Conservation (phyloP, 192 early-diverging fungal species). For the Gaertneriomyces semiglobifer region DNA sequence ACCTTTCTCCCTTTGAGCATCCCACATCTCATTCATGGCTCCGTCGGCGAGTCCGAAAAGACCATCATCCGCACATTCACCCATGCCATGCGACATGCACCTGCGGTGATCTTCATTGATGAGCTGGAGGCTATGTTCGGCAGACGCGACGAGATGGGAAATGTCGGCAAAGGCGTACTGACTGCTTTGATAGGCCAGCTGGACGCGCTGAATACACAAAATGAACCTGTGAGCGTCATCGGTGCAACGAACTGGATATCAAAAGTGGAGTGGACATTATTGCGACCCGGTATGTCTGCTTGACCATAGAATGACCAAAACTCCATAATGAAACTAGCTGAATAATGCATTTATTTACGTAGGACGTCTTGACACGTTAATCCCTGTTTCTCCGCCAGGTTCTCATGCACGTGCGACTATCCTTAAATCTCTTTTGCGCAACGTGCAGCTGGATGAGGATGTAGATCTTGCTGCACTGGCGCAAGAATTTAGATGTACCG, state of each 20-base stretch:
- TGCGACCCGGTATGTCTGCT: constrained; percentile 62
- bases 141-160: constrained; percentile 60
- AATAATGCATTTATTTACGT: neutral
- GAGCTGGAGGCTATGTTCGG: constrained; percentile 91
- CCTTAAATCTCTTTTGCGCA: constrained; percentile 47
- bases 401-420: constrained; percentile 60
- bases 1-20: constrained; percentile 79
- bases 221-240: constrained; percentile 67
- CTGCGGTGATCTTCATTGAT: constrained; percentile 88
- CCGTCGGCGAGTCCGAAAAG: constrained; percentile 93
- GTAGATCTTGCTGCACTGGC: constrained; percentile 46
- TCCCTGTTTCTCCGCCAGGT: constrained; percentile 67
- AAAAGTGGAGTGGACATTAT: constrained; percentile 69
- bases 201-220: constrained; percentile 55
- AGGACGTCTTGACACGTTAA: constrained; percentile 76
- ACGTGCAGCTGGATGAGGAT: constrained; percentile 29
- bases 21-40: constrained; percentile 77
- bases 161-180: constrained; percentile 55
- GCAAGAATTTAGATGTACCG: constrained; percentile 51
- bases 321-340: neutral
- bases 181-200: constrained; percentile 77
- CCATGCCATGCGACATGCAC: constrained; percentile 63
- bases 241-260: constrained; percentile 84
- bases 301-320: neutral
- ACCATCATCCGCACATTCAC: constrained; percentile 72